Evolutionary conservation across 1,284 basidiomycete genomes (phyloP), one percentile per base, ranked within the genome.

Genomic region (Mycena citricolor): DNA sequence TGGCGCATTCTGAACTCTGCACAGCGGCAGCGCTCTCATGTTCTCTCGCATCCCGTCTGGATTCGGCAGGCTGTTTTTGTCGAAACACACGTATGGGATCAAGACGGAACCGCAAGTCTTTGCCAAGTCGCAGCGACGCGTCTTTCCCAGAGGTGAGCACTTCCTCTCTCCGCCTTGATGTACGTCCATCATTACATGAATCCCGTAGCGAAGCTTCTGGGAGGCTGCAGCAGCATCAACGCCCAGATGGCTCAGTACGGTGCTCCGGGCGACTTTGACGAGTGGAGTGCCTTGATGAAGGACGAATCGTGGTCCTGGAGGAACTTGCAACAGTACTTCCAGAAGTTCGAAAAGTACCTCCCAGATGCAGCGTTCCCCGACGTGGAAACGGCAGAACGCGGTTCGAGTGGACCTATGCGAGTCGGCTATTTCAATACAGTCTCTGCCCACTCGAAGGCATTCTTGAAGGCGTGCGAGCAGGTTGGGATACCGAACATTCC

Each of bases 181-280:
- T 5, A 5, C 7, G 12, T 23, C 17, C 17, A 32, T n/a, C 5
- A 31, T 32, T 22, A n/a, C n/a, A n/a, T n/a, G n/a, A n/a, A n/a
- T n/a, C n/a, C n/a, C n/a, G n/a, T n/a, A n/a, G n/a, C n/a, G n/a
- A n/a, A n/a, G 22, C 14, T 16, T 5, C 21, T 19, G 32, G 29
- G 4, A 32, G 10, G 13, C 33, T 17, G 57, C 23, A 1, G 0
- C 25, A 13, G 3, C 45, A 86, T 37, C 41, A 32, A 26, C 29
- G 36, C 38, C 1, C 39, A 22, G 44, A 86, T 83, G 64, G 83
- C 77, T 40, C 84, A 86, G 14, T 77, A 77, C 31, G 81, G 83
- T 14, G 71, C 79, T 5, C 81, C 84, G 1, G 75, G 75, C 1
- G 85, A 87, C 55, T 86, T 77, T 50, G 80, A 86, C 53, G 75